Percentiles rank a stretch among this genome's conserved stretches.
Evolutionary conservation across 495 filamentous ascomycete species (phyloP).

Genomic region (Podospora australis): DNA sequence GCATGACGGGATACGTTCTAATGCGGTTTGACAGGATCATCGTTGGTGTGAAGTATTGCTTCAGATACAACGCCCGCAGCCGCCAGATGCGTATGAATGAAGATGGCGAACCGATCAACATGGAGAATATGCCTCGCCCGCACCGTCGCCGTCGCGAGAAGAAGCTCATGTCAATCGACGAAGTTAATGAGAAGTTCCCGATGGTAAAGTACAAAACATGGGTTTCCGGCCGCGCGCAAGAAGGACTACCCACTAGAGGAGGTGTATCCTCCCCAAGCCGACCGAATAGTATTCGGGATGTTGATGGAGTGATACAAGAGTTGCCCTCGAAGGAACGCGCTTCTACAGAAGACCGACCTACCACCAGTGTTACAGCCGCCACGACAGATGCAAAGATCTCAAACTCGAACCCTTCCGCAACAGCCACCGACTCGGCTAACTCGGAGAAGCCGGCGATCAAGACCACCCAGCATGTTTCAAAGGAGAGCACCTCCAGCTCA

Average conservation of each 20-base stretch:
- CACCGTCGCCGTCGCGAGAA: constrained; percentile 87
- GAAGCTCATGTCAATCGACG: constrained; percentile 97
- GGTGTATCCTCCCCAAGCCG: constrained; percentile 76
- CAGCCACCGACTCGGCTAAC: neutral
- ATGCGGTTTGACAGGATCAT: constrained; percentile 77
- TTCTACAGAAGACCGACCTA: constrained; percentile 27
- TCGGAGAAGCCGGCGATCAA: constrained; percentile 5
- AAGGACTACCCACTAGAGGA: constrained; percentile 77
- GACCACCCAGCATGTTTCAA: constrained; percentile 17
- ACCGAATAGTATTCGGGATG: constrained; percentile 58
- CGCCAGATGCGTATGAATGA: constrained; percentile 71
- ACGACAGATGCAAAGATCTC: constrained; percentile 1
- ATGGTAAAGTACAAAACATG: constrained; percentile 93
- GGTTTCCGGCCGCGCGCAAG: constrained; percentile 72
- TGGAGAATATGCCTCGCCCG: constrained; percentile 68
- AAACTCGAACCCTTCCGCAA: neutral
- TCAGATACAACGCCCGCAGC: constrained; percentile 93
- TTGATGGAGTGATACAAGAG: constrained; percentile 47
- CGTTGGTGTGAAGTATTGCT: constrained; percentile 98
- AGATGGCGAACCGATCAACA: constrained; percentile 80
- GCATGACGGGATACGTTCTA: constrained; percentile 24
- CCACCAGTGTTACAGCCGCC: constrained; percentile 23
- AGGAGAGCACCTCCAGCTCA: constrained; percentile 30
- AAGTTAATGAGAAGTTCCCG: constrained; percentile 96
- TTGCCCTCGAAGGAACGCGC: constrained; percentile 32